Evolutionary conservation across 2,329 filamentous ascomycete genomes (phyloP).

Genomic region (Penicillium digitatum): DNA sequence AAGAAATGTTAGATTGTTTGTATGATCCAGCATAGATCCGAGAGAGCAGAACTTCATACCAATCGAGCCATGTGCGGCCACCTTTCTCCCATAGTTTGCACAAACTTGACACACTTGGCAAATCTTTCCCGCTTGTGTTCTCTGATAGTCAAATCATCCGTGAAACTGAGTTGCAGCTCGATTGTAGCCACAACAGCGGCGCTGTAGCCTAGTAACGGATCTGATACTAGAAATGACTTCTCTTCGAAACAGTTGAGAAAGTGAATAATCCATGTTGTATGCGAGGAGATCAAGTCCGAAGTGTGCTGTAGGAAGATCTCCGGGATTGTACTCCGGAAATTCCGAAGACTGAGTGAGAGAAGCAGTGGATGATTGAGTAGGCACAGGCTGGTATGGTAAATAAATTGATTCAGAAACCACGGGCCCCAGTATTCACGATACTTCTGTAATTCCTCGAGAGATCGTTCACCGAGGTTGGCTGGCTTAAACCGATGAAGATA

Average conservation of each 20-base stretch:
- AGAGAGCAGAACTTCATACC: slow-evolving; percentile 26
- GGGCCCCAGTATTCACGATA: slow-evolving; percentile 53
- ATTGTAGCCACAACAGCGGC: slow-evolving; percentile 54
- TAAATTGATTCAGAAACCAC: slow-evolving; percentile 51
- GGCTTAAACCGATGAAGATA: slow-evolving; percentile 50
- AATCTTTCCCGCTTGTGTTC: slow-evolving; percentile 45
- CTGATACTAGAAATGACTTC: slow-evolving; percentile 46
- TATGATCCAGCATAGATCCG: background rate
- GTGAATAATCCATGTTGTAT: slow-evolving; percentile 53
- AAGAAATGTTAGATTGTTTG: background rate
- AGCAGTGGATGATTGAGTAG: slow-evolving; percentile 55
- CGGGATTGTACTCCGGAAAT: slow-evolving; percentile 51
- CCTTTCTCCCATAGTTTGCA: slow-evolving; percentile 39
- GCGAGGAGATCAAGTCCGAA: slow-evolving; percentile 50
- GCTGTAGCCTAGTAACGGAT: slow-evolving; percentile 49
- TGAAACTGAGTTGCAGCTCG: slow-evolving; percentile 53
- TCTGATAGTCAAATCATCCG: slow-evolving; percentile 39
- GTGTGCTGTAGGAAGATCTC: slow-evolving; percentile 55
- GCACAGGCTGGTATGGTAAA: slow-evolving; percentile 53
- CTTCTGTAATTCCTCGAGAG: slow-evolving; percentile 42
- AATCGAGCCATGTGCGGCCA: slow-evolving; percentile 48
- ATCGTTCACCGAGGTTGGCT: slow-evolving; percentile 46
- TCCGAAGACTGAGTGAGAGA: slow-evolving; percentile 51
- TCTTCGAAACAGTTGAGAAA: slow-evolving; percentile 48
- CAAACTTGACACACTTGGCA: slow-evolving; percentile 45